These are phyloP conservation scores for Hypericum androsaemum DNA, from an alignment of 345 rosid species.

Conservation along the genomic window DNA sequence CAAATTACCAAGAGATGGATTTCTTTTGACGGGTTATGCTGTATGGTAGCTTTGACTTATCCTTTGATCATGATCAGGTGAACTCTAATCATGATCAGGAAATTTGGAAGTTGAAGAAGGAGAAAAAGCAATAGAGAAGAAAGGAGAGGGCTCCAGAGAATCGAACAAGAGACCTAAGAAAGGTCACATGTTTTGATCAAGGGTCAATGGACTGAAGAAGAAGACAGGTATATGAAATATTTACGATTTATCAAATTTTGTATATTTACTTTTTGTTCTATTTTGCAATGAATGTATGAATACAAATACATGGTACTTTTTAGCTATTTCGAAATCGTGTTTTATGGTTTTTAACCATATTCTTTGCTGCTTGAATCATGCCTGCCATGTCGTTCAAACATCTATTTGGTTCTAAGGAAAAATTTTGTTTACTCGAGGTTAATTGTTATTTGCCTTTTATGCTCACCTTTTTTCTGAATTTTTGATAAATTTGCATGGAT, in stretches of 20 bases:
- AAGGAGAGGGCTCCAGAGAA: no score
- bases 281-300: not conserved
- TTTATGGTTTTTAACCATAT: no score
- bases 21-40: slow-evolving; percentile 25
- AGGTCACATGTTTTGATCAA: slow-evolving; percentile 39
- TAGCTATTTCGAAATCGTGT: no score
- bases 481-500: slow-evolving; percentile 12
- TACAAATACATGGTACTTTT: no score
- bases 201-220: slow-evolving; percentile 93
- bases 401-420: no score
- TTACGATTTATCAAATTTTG: not conserved
- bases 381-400: no score
- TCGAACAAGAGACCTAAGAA: slow-evolving; percentile 1
- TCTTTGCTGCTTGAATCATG: no score
- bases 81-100: no score
- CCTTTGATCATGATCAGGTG: slow-evolving; percentile 20
- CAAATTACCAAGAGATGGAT: slow-evolving; percentile 26
- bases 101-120: slow-evolving; percentile 16
- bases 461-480: not conserved
- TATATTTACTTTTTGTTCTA: not conserved
- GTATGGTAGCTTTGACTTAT: no score
- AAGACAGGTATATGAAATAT: slow-evolving; percentile 55
- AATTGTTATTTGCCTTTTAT: not conserved
- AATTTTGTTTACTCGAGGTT: no score
- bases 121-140: slow-evolving; percentile 12